A percentile compares a stretch with the other conserved stretches of the same genome.
These are phyloP conservation scores for Kalmusia sp. DNA, from an alignment of 2,329 filamentous ascomycete genomes.

Conservation along the genomic window DNA sequence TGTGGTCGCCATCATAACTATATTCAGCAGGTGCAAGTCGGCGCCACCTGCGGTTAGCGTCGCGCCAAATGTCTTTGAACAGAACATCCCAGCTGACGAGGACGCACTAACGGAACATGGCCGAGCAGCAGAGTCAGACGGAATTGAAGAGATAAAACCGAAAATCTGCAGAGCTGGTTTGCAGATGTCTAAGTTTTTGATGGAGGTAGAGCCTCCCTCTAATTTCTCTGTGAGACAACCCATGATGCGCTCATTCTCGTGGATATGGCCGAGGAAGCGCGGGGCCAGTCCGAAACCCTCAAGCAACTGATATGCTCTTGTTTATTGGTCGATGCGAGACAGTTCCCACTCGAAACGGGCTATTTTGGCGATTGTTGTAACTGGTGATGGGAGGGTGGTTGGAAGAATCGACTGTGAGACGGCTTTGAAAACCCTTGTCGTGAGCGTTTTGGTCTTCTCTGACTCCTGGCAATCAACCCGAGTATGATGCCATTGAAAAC, in stretches of 20 bases:
- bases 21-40: too few species aligned
- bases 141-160: too few species aligned
- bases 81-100: too few species aligned
- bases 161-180: conserved; percentile 24
- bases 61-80: too few species aligned
- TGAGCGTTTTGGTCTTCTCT: conserved; percentile 33
- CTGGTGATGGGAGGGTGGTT: conserved; percentile 11
- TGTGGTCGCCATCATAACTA: too few species aligned
- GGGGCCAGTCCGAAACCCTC: conserved; percentile 40
- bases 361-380: conserved; percentile 17
- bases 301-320: conserved; percentile 16
- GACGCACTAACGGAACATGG: too few species aligned
- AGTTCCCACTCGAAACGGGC: conserved; percentile 19
- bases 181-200: conserved; percentile 38
- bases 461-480: conserved; percentile 34
- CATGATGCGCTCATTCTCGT: conserved; percentile 44
- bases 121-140: too few species aligned
- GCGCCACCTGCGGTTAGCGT: too few species aligned
- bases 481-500: conserved; percentile 32
- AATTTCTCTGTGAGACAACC: conserved; percentile 47
- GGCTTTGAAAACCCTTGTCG: conserved; percentile 31
- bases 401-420: conserved; percentile 19
- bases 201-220: conserved; percentile 35
- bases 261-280: conserved; percentile 46
- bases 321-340: conserved; percentile 15